Evolutionary conservation across 2,329 filamentous ascomycete species (phyloP).

Genomic region (Neonectria punicea): DNA sequence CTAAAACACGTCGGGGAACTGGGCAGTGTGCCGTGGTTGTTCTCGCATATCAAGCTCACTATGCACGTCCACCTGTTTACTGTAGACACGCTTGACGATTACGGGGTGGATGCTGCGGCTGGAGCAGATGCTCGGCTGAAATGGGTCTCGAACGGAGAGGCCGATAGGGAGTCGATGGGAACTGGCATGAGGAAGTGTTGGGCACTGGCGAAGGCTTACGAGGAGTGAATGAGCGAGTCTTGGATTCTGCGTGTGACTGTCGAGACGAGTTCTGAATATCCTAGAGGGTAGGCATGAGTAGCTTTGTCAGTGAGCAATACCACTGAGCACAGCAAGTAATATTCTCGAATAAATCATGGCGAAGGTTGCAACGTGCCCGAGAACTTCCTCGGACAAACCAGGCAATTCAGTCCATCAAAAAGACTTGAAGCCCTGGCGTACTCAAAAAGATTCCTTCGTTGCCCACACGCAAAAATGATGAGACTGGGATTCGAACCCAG

Average conservation of each 20-base stretch:
- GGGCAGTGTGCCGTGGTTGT: conserved; percentile 66
- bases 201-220: conserved; percentile 51
- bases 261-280: background rate
- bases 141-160: conserved; percentile 53
- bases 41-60: conserved; percentile 65
- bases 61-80: conserved; percentile 67
- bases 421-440: no score
- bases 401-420: no score
- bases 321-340: no score
- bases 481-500: conserved; percentile 4
- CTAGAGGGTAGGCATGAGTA: background rate
- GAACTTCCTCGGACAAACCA: no score
- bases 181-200: conserved; percentile 70
- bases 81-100: conserved; percentile 38
- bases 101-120: conserved; percentile 11
- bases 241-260: background rate
- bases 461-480: background rate
- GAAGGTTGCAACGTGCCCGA: no score
- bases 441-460: no score
- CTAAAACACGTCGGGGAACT: conserved; percentile 54
- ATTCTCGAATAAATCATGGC: no score
- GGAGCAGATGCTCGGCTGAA: conserved; percentile 33
- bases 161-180: conserved; percentile 65
- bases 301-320: background rate
- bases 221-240: conserved; percentile 1